Evolutionary conservation across 306 rosid species (phyloP).

Genomic region (Begonia loranthoides): DNA sequence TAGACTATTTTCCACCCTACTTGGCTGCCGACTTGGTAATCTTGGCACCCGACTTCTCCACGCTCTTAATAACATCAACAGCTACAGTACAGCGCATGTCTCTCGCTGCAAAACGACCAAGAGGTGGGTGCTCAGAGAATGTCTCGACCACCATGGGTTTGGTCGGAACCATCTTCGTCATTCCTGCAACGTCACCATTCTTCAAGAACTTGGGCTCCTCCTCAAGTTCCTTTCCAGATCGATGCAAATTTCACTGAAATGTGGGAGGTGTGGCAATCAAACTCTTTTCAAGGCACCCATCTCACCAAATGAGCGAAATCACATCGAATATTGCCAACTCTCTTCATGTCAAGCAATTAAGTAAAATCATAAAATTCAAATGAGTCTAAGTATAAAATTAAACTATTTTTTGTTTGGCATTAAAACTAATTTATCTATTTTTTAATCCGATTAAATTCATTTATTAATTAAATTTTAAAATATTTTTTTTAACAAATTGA

Average conservation of each 20-base stretch:
- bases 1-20: conserved; percentile 35
- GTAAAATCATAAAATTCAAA: too few species aligned
- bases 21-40: conserved; percentile 45
- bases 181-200: conserved; percentile 30
- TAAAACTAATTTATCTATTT: too few species aligned
- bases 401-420: too few species aligned
- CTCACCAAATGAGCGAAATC: too few species aligned
- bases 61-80: conserved; percentile 19
- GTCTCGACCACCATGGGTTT: conserved; percentile 38
- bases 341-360: too few species aligned
- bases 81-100: conserved; percentile 25
- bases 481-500: too few species aligned
- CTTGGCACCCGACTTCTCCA: conserved; percentile 45
- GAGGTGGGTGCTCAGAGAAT: conserved; percentile 25
- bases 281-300: too few species aligned
- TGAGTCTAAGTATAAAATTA: too few species aligned
- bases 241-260: conserved; percentile 29
- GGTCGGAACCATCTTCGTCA: conserved; percentile 32
- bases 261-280: conserved; percentile 30
- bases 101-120: conserved; percentile 30
- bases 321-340: too few species aligned
- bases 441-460: too few species aligned
- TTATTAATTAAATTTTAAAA: too few species aligned
- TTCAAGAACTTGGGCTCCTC: conserved; percentile 22
- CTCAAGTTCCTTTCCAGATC: conserved; percentile 22